Evolutionary conservation across 1,139 yeast species (phyloP).

Genomic region (Trichomonascaceae sp.): DNA sequence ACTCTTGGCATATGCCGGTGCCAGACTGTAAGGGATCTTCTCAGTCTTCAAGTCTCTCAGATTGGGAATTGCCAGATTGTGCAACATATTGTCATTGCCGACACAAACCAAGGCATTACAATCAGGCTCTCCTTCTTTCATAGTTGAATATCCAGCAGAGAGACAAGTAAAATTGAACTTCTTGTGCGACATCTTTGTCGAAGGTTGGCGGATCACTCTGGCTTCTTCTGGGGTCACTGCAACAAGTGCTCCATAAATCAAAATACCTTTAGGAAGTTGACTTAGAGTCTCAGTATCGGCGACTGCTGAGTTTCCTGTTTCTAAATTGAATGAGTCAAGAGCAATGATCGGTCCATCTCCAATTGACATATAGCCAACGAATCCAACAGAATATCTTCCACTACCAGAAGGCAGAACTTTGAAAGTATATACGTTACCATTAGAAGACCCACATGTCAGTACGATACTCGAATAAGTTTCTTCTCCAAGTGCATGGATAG

Average conservation of each 20-base stretch:
- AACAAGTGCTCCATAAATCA: slow-evolving; percentile 57
- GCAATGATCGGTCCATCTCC: slow-evolving; percentile 46
- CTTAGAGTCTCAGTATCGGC: slow-evolving; percentile 60
- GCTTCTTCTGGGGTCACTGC: slow-evolving; percentile 58
- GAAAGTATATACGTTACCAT: slow-evolving; percentile 66
- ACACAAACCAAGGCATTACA: slow-evolving; percentile 40
- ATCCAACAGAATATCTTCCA: slow-evolving; percentile 63
- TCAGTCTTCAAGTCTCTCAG: slow-evolving; percentile 43
- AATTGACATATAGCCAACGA: slow-evolving; percentile 45
- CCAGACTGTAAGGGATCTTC: slow-evolving; percentile 39
- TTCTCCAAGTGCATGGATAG: slow-evolving; percentile 59
- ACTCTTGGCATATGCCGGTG: slow-evolving; percentile 36
- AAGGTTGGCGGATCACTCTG: slow-evolving; percentile 57
- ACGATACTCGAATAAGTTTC: slow-evolving; percentile 66
- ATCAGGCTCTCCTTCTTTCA: slow-evolving; percentile 31
- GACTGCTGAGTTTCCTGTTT: slow-evolving; percentile 52
- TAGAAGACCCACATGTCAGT: slow-evolving; percentile 70
- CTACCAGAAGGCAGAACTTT: slow-evolving; percentile 60
- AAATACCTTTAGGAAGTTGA: slow-evolving; percentile 55
- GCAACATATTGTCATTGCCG: slow-evolving; percentile 37
- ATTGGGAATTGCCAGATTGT: slow-evolving; percentile 47
- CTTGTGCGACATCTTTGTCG: slow-evolving; percentile 47
- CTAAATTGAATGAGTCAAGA: slow-evolving; percentile 54
- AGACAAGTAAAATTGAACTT: slow-evolving; percentile 37
- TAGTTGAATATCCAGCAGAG: slow-evolving; percentile 54